Conservation (phyloP, 148 eudicot genomes). For the Limonium bicolor region DNA sequence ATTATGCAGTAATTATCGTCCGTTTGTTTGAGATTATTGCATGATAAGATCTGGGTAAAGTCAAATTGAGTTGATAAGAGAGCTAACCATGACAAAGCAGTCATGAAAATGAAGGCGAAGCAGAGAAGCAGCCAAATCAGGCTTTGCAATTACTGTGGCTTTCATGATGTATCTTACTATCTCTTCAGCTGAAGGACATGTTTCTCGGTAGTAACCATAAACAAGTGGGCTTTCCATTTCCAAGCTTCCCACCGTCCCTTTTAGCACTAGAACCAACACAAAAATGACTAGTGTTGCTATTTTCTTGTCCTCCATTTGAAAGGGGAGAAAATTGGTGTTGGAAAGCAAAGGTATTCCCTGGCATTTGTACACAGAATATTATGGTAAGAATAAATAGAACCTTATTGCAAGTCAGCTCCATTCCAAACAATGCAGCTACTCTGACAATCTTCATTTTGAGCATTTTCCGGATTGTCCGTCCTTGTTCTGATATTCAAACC, state of each 20-base stretch:
- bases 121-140: slow-evolving; percentile 49
- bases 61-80: not conserved
- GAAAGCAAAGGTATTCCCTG: not conserved
- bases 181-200: slow-evolving; percentile 36
- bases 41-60: too few relatives aligned
- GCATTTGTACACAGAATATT: not conserved
- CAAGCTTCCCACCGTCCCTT: slow-evolving; percentile 6
- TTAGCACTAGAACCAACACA: slow-evolving; percentile 7
- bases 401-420: not conserved
- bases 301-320: not conserved
- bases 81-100: slow-evolving; percentile 48
- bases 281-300: not conserved
- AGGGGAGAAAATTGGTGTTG: not conserved
- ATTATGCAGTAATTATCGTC: too few relatives aligned
- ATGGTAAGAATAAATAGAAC: not conserved
- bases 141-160: slow-evolving; percentile 35
- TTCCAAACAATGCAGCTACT: not conserved
- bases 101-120: slow-evolving; percentile 63
- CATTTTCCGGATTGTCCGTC: not conserved
- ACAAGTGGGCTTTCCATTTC: slow-evolving; percentile 10
- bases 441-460: not conserved
- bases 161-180: slow-evolving; percentile 31
- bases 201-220: slow-evolving; percentile 29
- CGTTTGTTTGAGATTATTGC: too few relatives aligned
- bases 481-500: slow-evolving; percentile 3